A percentile compares a stretch with the other conserved stretches of the same genome.
These are phyloP conservation scores for Suillus paluster DNA, from an alignment of 768 basidiomycete species.

Conservation along the genomic window DNA sequence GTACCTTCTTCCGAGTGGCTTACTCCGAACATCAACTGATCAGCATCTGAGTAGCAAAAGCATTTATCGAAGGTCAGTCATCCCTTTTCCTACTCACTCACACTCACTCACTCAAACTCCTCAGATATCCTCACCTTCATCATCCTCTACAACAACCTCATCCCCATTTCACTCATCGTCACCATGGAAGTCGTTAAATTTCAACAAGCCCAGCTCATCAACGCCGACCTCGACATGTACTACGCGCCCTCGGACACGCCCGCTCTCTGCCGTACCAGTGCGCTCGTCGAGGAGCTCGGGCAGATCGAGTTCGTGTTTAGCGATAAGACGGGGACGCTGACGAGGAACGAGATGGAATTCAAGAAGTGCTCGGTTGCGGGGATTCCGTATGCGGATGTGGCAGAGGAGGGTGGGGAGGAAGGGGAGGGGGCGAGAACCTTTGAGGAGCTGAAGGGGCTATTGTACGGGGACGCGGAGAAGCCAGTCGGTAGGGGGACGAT, in stretches of 20 bases:
- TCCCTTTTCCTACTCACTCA: not conserved
- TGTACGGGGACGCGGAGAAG: slow-evolving; percentile 44
- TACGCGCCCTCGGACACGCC: slow-evolving; percentile 94
- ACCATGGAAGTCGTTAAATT: slow-evolving; percentile 99
- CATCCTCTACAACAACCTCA: slow-evolving; percentile 98
- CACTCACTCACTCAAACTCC: slow-evolving; percentile 19
- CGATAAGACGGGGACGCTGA: slow-evolving; percentile 94
- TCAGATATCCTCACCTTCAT: slow-evolving; percentile 96
- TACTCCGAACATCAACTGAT: slow-evolving; percentile 11
- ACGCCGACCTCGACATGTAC: slow-evolving; percentile 99
- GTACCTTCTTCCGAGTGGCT: slow-evolving; percentile 19
- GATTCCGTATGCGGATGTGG: slow-evolving; percentile 85
- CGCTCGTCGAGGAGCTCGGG: slow-evolving; percentile 96
- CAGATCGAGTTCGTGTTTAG: slow-evolving; percentile 98
- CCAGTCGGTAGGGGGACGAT: slow-evolving; percentile 29
- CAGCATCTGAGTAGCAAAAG: slow-evolving; percentile 54
- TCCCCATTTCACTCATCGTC: slow-evolving; percentile 98
- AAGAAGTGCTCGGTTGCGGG: slow-evolving; percentile 88
- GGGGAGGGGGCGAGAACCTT: slow-evolving; percentile 79
- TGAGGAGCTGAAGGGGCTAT: slow-evolving; percentile 62
- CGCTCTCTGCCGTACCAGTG: slow-evolving; percentile 96
- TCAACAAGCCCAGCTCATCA: slow-evolving; percentile 97
- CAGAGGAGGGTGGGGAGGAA: slow-evolving; percentile 82
- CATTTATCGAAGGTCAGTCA: slow-evolving; percentile 79
- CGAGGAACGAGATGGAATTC: slow-evolving; percentile 99